These are phyloP conservation scores for Gymnopilus junonius DNA, from an alignment of 768 basidiomycete species.

Conservation along the genomic window DNA sequence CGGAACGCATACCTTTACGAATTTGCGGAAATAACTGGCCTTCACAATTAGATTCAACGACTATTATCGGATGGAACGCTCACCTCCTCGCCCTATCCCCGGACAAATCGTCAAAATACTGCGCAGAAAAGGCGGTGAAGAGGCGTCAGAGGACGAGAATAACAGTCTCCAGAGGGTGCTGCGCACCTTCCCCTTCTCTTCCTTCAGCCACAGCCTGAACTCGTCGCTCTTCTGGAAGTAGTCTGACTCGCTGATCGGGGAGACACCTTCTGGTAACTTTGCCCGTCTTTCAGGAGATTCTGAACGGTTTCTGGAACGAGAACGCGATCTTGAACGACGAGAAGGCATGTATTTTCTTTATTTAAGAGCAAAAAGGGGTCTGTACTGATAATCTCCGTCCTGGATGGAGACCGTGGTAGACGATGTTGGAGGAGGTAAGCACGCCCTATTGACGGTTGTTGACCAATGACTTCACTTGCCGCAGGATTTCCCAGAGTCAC, in stretches of 20 bases:
- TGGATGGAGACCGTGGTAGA: background rate
- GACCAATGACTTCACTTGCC: conserved; percentile 1
- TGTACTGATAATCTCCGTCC: background rate
- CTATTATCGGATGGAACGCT: conserved; percentile 26
- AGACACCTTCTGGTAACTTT: conserved; percentile 57
- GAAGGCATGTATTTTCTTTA: conserved; percentile 34
- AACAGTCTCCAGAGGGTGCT: background rate
- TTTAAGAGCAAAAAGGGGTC: background rate
- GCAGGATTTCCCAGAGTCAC: conserved; percentile 10
- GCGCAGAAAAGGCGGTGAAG: background rate
- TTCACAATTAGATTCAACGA: conserved; percentile 33
- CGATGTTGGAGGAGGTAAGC: background rate
- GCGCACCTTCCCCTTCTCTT: conserved; percentile 54
- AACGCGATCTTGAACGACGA: conserved; percentile 41
- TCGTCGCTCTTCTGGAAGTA: conserved; percentile 91
- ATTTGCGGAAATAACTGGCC: conserved; percentile 87
- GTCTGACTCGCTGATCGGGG: conserved; percentile 79
- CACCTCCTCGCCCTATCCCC: conserved; percentile 82
- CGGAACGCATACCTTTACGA: conserved; percentile 67
- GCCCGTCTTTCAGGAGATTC: conserved; percentile 47
- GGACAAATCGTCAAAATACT: conserved; percentile 89
- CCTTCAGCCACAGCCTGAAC: conserved; percentile 86
- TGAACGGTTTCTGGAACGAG: conserved; percentile 39
- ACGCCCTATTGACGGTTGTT: conserved; percentile 21
- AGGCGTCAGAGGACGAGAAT: background rate